Evolutionary conservation across 306 rosid genomes (phyloP).

Genomic region (Trifolium pratense): DNA sequence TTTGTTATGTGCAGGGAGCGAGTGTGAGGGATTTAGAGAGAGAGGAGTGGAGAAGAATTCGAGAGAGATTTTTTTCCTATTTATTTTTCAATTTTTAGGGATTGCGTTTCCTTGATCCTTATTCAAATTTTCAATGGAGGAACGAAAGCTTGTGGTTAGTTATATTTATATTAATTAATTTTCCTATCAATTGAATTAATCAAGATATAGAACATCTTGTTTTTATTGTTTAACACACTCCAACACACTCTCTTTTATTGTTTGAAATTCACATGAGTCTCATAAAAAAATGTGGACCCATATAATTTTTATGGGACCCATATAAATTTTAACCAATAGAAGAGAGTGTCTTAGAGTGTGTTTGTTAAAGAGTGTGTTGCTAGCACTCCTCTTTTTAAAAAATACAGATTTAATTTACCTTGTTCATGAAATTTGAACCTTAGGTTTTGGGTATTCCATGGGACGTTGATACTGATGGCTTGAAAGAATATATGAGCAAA

Average conservation of each 20-base stretch:
- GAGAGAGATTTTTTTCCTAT: constrained; percentile 50
- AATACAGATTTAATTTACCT: not conserved
- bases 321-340: too few species aligned
- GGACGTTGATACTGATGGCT: constrained; percentile 81
- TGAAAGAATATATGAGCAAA: constrained; percentile 85
- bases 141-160: constrained; percentile 93
- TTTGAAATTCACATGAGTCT: too few species aligned
- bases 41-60: constrained; percentile 51
- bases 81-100: constrained; percentile 43
- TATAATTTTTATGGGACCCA: too few species aligned
- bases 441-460: constrained; percentile 87
- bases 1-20: constrained; percentile 92
- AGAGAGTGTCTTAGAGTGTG: too few species aligned
- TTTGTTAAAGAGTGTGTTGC: too few species aligned
- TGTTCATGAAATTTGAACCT: constrained; percentile 23
- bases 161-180: not conserved
- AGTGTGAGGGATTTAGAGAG: constrained; percentile 89
- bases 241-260: too few species aligned
- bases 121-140: constrained; percentile 62
- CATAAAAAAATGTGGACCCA: too few species aligned
- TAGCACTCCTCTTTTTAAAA: too few species aligned
- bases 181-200: not conserved
- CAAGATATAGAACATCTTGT: not conserved
- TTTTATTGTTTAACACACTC: too few species aligned
- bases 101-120: constrained; percentile 35